Evolutionary conservation across 1,284 basidiomycete genomes (phyloP), one percentile per base, ranked within the genome.

Genomic region (Microbotryum intermedium): DNA sequence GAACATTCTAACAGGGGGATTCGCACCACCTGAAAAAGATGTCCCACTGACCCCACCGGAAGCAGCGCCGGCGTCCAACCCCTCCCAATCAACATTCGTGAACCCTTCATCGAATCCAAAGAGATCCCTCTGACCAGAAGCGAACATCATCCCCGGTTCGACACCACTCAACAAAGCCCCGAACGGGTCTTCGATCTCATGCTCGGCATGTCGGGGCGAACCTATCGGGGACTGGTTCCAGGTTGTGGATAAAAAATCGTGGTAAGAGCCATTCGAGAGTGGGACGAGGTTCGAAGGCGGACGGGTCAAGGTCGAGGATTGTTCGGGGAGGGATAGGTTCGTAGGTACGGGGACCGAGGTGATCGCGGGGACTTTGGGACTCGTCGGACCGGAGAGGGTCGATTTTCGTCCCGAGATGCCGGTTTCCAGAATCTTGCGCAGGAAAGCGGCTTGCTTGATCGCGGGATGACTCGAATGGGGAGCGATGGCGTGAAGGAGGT

Each of bases 401-500:
- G 53, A 34, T 11, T 64, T 42, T 16, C 66, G 50, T 1, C 66
- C 66, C 26, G 52, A 56, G 20, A 65, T 58, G 6, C 62, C 65
- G 1, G 65, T 62, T 25, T 65, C 63, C 43, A 60, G 54, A 16
- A 68, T 61, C 25, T 61, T 57, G 45, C 65, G 61, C 6, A 68
- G 58, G 54, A 62, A 68, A 4, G 62, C 61, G 3, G 67, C 67
- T 47, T 68, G 67, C 20, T 60, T 55, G n/a, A 57, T 49, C 2
- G 60, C 46, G 0, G 67, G 67, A 52, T 68, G 66, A 16, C 55
- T 28, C 11, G 44, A 42, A 34, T 57, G 61, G 4, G 66, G 66
- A 4, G 66, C 53, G 54, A 68, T 59, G 13, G 66, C 57, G 47
- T 66, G 59, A 46, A 68, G 61, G 25, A 65, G 52, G 45, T 66